Conservation (phyloP, 2,329 filamentous ascomycete genomes). For the Aspergillus quadricinctus region DNA sequence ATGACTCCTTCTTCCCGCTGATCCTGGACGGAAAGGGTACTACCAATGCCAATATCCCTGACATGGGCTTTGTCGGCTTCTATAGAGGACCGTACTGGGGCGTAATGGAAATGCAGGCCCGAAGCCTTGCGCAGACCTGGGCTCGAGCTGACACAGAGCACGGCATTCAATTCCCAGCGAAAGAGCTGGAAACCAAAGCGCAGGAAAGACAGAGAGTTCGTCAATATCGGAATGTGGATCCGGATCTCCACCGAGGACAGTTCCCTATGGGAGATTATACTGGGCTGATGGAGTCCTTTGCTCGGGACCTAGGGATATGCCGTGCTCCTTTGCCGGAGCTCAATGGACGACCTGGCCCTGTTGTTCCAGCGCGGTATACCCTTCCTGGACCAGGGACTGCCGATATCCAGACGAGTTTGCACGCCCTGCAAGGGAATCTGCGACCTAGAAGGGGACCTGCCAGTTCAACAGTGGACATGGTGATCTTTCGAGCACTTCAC, state of each 20-base stretch:
- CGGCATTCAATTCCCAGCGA: neutral
- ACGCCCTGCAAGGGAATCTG: slow-evolving; percentile 39
- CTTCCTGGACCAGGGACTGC: neutral
- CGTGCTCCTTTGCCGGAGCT: slow-evolving; percentile 38
- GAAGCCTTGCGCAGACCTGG: slow-evolving; percentile 63
- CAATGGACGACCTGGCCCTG: slow-evolving; percentile 30
- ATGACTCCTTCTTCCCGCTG: slow-evolving; percentile 55
- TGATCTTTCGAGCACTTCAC: slow-evolving; percentile 66
- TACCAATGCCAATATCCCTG: slow-evolving; percentile 56
- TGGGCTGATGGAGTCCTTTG: slow-evolving; percentile 69
- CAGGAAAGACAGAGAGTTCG: slow-evolving; percentile 23
- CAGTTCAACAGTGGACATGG: slow-evolving; percentile 56
- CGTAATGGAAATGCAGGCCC: slow-evolving; percentile 81
- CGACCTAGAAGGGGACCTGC: slow-evolving; percentile 42
- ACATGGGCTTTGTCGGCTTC: slow-evolving; percentile 74
- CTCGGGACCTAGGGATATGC: slow-evolving; percentile 53
- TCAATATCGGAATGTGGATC: slow-evolving; percentile 14
- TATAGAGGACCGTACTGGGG: slow-evolving; percentile 84
- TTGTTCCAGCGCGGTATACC: slow-evolving; percentile 55
- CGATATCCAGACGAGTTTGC: slow-evolving; percentile 44
- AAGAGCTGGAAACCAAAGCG: slow-evolving; percentile 18
- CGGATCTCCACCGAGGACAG: slow-evolving; percentile 48
- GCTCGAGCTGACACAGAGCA: slow-evolving; percentile 9
- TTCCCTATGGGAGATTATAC: slow-evolving; percentile 82
- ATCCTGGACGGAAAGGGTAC: slow-evolving; percentile 66